These are phyloP conservation scores for Gracilaria gracilis DNA, from an alignment of 23 red algal species.

Conservation along the genomic window DNA sequence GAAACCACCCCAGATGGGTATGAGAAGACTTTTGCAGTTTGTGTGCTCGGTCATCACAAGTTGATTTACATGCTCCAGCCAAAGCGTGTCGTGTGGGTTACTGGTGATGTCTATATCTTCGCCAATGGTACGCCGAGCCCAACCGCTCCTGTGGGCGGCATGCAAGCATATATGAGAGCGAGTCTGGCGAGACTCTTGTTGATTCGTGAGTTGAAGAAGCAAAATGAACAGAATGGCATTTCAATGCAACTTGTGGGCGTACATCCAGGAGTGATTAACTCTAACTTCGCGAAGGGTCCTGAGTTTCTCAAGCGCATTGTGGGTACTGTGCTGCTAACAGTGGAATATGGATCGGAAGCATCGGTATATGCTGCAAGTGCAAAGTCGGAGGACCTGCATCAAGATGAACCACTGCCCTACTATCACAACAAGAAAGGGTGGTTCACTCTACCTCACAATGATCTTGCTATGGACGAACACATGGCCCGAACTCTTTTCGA, in stretches of 20 bases:
- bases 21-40: conserved; percentile 18
- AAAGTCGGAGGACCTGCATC: neutral
- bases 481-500: neutral
- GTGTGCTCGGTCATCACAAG: conserved; percentile 19
- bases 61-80: conserved; percentile 30
- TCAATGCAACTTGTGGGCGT: conserved; percentile 27
- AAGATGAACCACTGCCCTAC: conserved; percentile 1
- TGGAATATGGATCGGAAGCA: conserved; percentile 2
- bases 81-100: conserved; percentile 8
- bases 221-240: neutral
- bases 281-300: neutral
- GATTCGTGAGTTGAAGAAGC: conserved; percentile 20
- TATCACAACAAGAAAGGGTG: conserved; percentile 32
- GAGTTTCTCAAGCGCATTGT: neutral
- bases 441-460: neutral
- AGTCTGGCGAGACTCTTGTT: neutral
- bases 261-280: conserved; percentile 24
- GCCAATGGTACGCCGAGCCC: neutral
- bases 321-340: neutral
- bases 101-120: conserved; percentile 31
- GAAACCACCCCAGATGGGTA: neutral
- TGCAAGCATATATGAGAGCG: conserved; percentile 4
- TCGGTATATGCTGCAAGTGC: neutral
- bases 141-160: neutral
- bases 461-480: conserved; percentile 8